These are phyloP conservation scores for Manihot esculenta DNA, from an alignment of 441 rosid species.

Conservation along the genomic window DNA sequence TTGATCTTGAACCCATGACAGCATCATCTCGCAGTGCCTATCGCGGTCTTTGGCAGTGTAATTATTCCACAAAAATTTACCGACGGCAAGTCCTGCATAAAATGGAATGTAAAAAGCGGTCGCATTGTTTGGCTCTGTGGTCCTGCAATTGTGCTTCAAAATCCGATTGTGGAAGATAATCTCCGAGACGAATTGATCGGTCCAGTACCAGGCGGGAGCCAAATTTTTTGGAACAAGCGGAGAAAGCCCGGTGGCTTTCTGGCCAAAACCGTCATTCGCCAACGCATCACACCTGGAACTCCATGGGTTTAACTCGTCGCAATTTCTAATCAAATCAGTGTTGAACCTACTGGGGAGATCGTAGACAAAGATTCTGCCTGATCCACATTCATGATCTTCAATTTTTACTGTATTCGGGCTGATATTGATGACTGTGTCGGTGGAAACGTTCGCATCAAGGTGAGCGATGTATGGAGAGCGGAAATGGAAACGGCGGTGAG, in stretches of 20 bases:
- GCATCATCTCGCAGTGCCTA: constrained; percentile 59
- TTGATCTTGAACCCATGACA: constrained; percentile 60
- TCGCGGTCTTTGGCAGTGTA: constrained; percentile 64
- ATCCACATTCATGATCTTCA: constrained; percentile 35
- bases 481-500: constrained; percentile 18
- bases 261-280: constrained; percentile 68
- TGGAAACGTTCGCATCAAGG: constrained; percentile 13
- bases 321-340: constrained; percentile 50
- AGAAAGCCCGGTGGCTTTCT: constrained; percentile 43
- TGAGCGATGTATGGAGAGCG: constrained; percentile 28
- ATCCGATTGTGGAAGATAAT: constrained; percentile 73
- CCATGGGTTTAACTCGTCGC: constrained; percentile 86
- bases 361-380: constrained; percentile 75
- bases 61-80: constrained; percentile 65
- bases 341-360: constrained; percentile 64
- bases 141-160: constrained; percentile 68
- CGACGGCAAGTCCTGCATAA: constrained; percentile 91
- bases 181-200: constrained; percentile 83
- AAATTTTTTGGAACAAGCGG: constrained; percentile 53
- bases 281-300: constrained; percentile 76
- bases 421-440: constrained; percentile 13
- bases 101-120: constrained; percentile 83
- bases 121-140: constrained; percentile 61
- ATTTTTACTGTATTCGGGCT: not conserved
- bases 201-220: constrained; percentile 82